A percentile compares a stretch with the other conserved stretches of the same genome.
Evolutionary conservation across 208 protist genomes (phyloP).

Genomic region (Crithidia expoeki): DNA sequence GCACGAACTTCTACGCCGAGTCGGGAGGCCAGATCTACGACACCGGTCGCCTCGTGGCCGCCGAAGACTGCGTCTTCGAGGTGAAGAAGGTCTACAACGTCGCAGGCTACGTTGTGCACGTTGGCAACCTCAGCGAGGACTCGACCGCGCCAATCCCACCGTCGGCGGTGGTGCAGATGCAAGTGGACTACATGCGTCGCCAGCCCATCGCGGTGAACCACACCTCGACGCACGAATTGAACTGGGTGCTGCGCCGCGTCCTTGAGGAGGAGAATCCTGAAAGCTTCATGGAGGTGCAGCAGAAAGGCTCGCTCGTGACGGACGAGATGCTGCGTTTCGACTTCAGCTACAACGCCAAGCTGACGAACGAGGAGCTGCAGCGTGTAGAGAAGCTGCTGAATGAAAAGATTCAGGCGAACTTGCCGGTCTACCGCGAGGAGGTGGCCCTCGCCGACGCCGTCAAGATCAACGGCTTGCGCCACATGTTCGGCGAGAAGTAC

Average conservation of each 20-base stretch:
- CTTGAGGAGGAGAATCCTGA: slow-evolving; percentile 85
- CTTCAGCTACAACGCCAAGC: slow-evolving; percentile 93
- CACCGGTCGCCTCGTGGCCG: slow-evolving; percentile 87
- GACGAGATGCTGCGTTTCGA: slow-evolving; percentile 97
- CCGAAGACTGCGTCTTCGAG: slow-evolving; percentile 79
- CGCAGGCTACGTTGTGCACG: slow-evolving; percentile 97
- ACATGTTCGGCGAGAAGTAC: slow-evolving; percentile 99
- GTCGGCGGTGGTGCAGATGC: slow-evolving; percentile 65
- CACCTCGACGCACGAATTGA: slow-evolving; percentile 98
- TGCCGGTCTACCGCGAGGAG: slow-evolving; percentile 89
- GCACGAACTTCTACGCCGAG: slow-evolving; percentile 98
- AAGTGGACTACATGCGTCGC: slow-evolving; percentile 93
- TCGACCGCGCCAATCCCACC: slow-evolving; percentile 65
- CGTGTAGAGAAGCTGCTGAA: slow-evolving; percentile 91
- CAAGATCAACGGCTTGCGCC: slow-evolving; percentile 81
- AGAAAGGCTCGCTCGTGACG: slow-evolving; percentile 94
- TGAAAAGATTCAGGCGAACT: slow-evolving; percentile 75
- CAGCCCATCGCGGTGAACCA: slow-evolving; percentile 93
- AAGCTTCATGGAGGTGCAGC: slow-evolving; percentile 92
- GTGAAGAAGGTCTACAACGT: slow-evolving; percentile 94
- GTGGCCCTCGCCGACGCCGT: slow-evolving; percentile 81
- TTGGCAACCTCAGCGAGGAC: slow-evolving; percentile 88
- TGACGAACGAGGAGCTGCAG: slow-evolving; percentile 81
- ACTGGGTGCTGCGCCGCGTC: slow-evolving; percentile 94
- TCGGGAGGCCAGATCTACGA: slow-evolving; percentile 98